phyloP scores from a whole-genome alignment of 441 rosid species.

The Eruca vesicaria region DNA sequence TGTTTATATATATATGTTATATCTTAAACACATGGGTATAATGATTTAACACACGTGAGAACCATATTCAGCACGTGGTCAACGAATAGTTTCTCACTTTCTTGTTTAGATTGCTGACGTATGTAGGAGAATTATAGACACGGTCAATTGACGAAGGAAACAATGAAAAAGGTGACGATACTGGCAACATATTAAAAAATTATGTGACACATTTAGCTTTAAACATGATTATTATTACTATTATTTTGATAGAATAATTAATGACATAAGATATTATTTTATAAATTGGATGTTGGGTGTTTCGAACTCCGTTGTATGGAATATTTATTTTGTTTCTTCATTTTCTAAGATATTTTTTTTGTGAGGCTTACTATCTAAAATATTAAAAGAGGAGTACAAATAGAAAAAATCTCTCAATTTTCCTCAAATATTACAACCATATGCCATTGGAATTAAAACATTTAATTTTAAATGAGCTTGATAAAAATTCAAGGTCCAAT shows the following conservation, averaged over 20 bases:
- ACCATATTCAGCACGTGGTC: slow-evolving; percentile 31
- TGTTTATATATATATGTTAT: slow-evolving; percentile 4
- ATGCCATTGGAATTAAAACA: too few species aligned
- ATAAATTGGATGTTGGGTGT: neutral
- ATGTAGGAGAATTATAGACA: neutral
- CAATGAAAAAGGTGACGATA: neutral
- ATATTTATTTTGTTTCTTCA: neutral
- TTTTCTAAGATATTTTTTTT: neutral
- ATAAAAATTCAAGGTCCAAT: too few species aligned
- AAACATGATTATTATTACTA: neutral
- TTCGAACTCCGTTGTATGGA: neutral
- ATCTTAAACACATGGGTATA: neutral
- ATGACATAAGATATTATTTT: neutral
- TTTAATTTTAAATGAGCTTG: too few species aligned
- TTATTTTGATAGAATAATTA: neutral
- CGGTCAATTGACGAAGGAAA: slow-evolving; percentile 16
- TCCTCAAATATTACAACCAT: too few species aligned
- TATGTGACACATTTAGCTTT: neutral
- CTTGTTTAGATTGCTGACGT: neutral
- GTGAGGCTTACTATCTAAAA: neutral
- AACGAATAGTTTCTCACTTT: slow-evolving; percentile 1
- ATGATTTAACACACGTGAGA: neutral
- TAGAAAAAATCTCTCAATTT: too few species aligned
- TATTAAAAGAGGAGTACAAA: too few species aligned
- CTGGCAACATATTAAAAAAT: neutral